Percentiles rank a stretch among this genome's conserved stretches.
Evolutionary conservation across 78 protist genomes (phyloP).

Genomic region (Dictyostelium citrinum): DNA sequence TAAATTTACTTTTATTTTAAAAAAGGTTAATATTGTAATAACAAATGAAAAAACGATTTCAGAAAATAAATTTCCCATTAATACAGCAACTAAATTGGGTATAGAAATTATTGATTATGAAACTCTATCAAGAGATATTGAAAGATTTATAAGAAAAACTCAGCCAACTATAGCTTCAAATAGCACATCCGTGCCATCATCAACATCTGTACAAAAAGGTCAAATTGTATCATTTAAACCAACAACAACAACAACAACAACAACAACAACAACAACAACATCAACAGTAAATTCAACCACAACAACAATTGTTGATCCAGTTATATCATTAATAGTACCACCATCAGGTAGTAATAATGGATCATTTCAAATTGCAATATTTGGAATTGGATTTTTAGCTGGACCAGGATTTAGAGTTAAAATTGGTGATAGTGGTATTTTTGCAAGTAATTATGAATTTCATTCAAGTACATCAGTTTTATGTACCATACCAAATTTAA

Average conservation of each 20-base stretch:
- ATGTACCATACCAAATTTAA: constrained; percentile 34
- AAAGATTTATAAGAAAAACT: not conserved
- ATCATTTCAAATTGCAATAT: constrained; percentile 48
- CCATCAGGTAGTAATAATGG: constrained; percentile 54
- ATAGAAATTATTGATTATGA: not conserved
- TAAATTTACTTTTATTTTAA: not conserved
- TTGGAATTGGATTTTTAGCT: constrained; percentile 65
- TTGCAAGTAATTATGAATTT: constrained; percentile 55
- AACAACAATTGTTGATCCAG: constrained; percentile 8
- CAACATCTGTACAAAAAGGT: not conserved
- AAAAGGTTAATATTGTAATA: constrained; percentile 35
- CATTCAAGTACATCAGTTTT: constrained; percentile 42
- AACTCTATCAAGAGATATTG: not conserved
- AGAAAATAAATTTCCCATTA: constrained; percentile 43
- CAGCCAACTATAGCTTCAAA: not conserved
- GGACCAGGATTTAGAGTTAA: constrained; percentile 24
- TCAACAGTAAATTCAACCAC: not conserved
- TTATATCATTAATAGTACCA: constrained; percentile 30
- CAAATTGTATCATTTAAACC: not conserved
- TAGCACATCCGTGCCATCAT: not conserved
- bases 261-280: not conserved
- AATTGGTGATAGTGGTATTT: constrained; percentile 21
- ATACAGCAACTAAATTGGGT: constrained; percentile 7
- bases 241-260: not conserved
- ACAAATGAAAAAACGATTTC: not conserved